Evolutionary conservation across 2,329 filamentous ascomycete genomes (phyloP), one percentile per base, ranked within the genome.

Genomic region (Penicillium sp.): DNA sequence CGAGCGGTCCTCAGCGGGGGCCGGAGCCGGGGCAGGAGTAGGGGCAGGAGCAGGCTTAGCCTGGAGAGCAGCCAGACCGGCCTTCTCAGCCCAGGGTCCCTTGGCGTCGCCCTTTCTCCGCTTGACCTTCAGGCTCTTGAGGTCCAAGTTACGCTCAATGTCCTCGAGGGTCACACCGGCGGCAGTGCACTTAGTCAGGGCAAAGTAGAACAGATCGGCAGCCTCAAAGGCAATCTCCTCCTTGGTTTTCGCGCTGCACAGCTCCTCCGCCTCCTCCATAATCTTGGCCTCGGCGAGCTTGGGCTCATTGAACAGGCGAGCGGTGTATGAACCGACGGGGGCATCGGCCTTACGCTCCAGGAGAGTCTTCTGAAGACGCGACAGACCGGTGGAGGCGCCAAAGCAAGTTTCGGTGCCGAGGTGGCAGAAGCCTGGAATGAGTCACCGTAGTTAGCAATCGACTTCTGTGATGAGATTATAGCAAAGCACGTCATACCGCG

Each of bases 251-350:
- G 95, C 93, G 62, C 95, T 87, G 70, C 93, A 97, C 43, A 99
- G 83, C 78, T 99, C 95, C 70, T 96, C 90, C 0, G 95, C 95
- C 75, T 99, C 95, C 76, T 99, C 95, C 87, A 98, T 96, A 55
- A 99, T 97, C 82, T 99, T 99, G 3, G 95, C 95, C 44, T 90
- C 84, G 53, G 97, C 78, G 54, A 99, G 83, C 74, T 96, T 93
- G 66, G 91, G 86, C 62, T 99, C 95, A 19, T 89, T 93, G 81
- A 98, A 99, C 1, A 99, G 81, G 33, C 93, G 84, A 19, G 92
- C 91, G 4, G 95, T 99, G 75, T 99, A 99, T 13, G 95, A 99
- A 1, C 93, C 93, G 63, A 84, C 84, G 0, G 95, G 93, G 0
- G 93, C 93, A 19, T 90, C 91, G 43, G 84, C 77, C 73, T 95